phyloP scores from a whole-genome alignment of 2,329 filamentous ascomycete species.

The Metarhizium brunneum region DNA sequence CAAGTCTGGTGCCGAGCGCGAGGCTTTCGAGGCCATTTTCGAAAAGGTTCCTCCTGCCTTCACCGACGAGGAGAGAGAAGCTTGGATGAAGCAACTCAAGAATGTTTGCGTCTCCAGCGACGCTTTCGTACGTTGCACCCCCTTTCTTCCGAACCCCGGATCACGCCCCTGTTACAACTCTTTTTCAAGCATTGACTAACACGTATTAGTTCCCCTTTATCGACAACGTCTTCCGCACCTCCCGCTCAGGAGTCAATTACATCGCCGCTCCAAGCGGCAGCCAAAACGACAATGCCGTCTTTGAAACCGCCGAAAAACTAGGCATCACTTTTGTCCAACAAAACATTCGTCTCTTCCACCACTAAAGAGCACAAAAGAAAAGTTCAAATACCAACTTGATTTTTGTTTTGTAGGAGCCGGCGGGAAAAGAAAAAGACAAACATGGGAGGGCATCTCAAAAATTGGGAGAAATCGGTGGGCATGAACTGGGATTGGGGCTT shows the following conservation, averaged over 20 bases:
- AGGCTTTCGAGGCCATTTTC: constrained; percentile 81
- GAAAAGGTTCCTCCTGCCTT: constrained; percentile 81
- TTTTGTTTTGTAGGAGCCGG: not conserved
- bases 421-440: not conserved
- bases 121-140: constrained; percentile 70
- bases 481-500: not conserved
- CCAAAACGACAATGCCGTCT: constrained; percentile 73
- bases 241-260: constrained; percentile 86
- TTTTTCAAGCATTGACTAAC: not conserved
- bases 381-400: not conserved
- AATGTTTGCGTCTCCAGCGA: constrained; percentile 86
- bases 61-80: constrained; percentile 71
- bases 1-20: constrained; percentile 71
- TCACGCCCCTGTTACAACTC: not conserved
- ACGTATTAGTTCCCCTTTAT: constrained; percentile 78
- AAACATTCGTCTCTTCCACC: constrained; percentile 87
- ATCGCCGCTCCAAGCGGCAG: constrained; percentile 88
- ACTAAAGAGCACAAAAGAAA: constrained; percentile 42
- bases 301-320: constrained; percentile 84
- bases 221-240: constrained; percentile 92
- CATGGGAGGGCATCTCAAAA: not conserved
- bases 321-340: constrained; percentile 95
- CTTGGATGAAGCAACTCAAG: constrained; percentile 74
- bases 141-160: too few relatives aligned
- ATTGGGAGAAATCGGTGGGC: not conserved